phyloP scores from a whole-genome alignment of 2,329 filamentous ascomycete species.

The Dryadomyces sulphureus region DNA sequence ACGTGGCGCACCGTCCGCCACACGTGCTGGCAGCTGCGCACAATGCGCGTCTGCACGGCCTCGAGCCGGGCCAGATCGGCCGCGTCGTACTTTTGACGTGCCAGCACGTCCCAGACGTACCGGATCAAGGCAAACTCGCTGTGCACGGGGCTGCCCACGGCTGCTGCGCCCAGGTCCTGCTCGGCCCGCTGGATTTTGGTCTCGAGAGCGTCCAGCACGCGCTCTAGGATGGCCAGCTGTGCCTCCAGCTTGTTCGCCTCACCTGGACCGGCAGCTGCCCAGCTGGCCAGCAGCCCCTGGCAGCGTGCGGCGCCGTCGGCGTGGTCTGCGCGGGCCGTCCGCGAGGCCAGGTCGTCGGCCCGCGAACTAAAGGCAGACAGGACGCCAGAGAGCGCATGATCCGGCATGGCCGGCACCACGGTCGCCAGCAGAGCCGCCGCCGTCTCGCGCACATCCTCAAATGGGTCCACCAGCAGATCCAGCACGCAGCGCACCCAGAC shows the following conservation, averaged over 20 bases:
- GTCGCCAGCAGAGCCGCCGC: slow-evolving; percentile 36
- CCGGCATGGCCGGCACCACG: slow-evolving; percentile 17
- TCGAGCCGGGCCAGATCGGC: slow-evolving; percentile 21
- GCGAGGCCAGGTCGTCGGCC: slow-evolving; percentile 44
- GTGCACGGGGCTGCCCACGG: slow-evolving; percentile 52
- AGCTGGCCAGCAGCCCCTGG: slow-evolving; percentile 53
- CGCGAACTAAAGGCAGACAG: slow-evolving; percentile 32
- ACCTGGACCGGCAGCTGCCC: slow-evolving; percentile 21
- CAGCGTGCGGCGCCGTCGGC: slow-evolving; percentile 78
- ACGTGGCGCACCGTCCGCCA: slow-evolving; percentile 66
- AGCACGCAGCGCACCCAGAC: slow-evolving; percentile 50
- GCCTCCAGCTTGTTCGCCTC: slow-evolving; percentile 17
- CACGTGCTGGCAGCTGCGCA: slow-evolving; percentile 48
- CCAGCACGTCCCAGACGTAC: slow-evolving; percentile 40
- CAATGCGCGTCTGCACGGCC: slow-evolving; percentile 37
- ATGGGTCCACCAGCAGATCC: slow-evolving; percentile 76
- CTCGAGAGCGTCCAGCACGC: slow-evolving; percentile 47
- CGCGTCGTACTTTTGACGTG: slow-evolving; percentile 20
- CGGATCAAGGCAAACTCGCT: slow-evolving; percentile 53
- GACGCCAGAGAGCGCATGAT: slow-evolving; percentile 12
- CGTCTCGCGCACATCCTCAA: slow-evolving; percentile 69
- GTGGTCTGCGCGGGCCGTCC: slow-evolving; percentile 75
- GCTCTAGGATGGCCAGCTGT: slow-evolving; percentile 36
- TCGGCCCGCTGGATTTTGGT: slow-evolving; percentile 48
- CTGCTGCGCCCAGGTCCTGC: slow-evolving; percentile 49